Base-by-base conservation (phyloP, 106 monocot genomes). In the Allium fistulosum region DNA sequence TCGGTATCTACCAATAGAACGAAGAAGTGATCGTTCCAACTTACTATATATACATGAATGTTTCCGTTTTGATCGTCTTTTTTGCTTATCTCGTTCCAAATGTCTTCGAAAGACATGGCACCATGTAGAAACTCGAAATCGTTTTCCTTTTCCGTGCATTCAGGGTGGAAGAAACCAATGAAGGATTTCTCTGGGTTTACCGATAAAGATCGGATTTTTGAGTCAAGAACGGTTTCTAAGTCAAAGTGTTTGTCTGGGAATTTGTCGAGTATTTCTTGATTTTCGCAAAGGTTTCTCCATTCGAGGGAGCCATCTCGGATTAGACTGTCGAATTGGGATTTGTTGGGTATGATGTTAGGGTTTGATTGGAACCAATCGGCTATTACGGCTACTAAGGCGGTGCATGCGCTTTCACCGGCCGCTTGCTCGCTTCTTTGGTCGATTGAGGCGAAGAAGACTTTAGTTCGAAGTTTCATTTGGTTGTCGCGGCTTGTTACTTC, bases 21-120 rank as follows among this genome's bases (percentile, higher is more conserved):
- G 57, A 99, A 99, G 47, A 99, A 99, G 73, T 99, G 97, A 65
- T 99, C 97, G 22, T 99, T 99, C 97, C 97, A 99, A 68, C 97
- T 99, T 49, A 88, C 88, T 11, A 99, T 85, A 22, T 92, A 99
- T 12, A 99, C 52, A 7, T 79, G 79, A 17, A 76, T 72, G 61
- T 48, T 53, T 26, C 71, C 71, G 77, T 26, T 77, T 70, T 47
- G 72, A 48, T 2, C 69, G 37, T 1, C 75, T 12, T 65, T 77
- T 53, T 26, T 47, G 70, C 72, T 78, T 17, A 99, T 87, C 75
- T 99, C 89, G 18, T 85, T 79, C 97, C 97, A 99, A 9, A 99
- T 92, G 67, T 64, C 76, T 28, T 99, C 97, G 26, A 99, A 99
- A 9, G 92, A 87, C 97, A 92, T 99, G 11, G 85, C 92, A 4